phyloP scores from a whole-genome alignment of 768 basidiomycete species.

The Phylloporus sp. region DNA sequence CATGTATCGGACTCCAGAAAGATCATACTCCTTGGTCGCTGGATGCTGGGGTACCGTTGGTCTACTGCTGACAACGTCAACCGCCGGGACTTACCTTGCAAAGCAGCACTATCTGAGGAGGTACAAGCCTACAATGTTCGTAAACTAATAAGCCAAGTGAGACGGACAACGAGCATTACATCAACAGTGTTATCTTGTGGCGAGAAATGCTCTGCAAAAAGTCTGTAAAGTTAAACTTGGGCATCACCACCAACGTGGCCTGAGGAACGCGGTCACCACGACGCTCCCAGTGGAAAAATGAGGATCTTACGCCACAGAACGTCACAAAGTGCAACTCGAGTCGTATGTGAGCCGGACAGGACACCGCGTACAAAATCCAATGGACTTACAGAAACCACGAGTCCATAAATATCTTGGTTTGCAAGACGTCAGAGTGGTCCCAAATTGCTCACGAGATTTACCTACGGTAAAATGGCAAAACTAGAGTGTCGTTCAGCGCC shows the following conservation, averaged over 20 bases:
- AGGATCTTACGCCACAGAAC: conserved; percentile 46
- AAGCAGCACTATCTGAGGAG: conserved; percentile 61
- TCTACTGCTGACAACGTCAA: not conserved
- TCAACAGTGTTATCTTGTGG: conserved; percentile 53
- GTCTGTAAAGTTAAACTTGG: conserved; percentile 57
- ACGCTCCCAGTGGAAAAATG: not conserved
- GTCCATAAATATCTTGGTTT: conserved; percentile 52
- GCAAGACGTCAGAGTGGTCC: conserved; percentile 10
- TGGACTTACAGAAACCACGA: conserved; percentile 47
- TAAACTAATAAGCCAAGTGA: not conserved
- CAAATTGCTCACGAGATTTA: conserved; percentile 14
- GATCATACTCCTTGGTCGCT: conserved; percentile 43
- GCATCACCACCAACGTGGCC: conserved; percentile 54
- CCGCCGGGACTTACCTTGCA: conserved; percentile 48
- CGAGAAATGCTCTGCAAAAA: conserved; percentile 58
- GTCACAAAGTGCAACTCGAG: conserved; percentile 46
- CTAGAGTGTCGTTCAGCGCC: conserved; percentile 28
- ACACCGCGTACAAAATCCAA: not conserved
- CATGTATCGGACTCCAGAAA: conserved; percentile 48
- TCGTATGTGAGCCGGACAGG: conserved; percentile 4
- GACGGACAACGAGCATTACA: conserved; percentile 30
- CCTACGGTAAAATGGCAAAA: conserved; percentile 58
- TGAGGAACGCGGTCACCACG: conserved; percentile 21
- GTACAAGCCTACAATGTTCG: conserved; percentile 44
- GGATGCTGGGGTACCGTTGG: conserved; percentile 41